phyloP scores from a whole-genome alignment of 352 stramenopile genomes.

The Aphanomyces invadans region DNA sequence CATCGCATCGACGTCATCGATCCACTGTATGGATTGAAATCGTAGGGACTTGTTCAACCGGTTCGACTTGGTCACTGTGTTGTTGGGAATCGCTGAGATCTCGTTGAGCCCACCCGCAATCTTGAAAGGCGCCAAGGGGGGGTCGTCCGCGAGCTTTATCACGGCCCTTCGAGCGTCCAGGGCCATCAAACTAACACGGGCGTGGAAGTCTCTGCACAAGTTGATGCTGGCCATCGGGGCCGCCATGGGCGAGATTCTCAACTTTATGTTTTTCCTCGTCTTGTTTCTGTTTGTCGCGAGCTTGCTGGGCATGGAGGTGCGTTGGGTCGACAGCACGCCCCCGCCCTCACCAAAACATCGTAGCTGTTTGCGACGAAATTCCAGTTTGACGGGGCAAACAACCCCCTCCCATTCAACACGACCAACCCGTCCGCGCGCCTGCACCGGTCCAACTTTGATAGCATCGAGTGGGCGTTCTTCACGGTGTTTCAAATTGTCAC shows the following conservation, averaged over 20 bases:
- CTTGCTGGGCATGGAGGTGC: constrained; percentile 35
- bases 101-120: constrained; percentile 61
- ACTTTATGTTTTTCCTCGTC: constrained; percentile 91
- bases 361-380: constrained; percentile 93
- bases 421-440: constrained; percentile 15
- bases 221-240: constrained; percentile 86
- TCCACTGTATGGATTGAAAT: background rate
- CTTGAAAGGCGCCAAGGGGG: constrained; percentile 36
- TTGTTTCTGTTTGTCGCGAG: constrained; percentile 95
- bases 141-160: constrained; percentile 57
- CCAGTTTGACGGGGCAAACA: constrained; percentile 66
- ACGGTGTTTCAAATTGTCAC: constrained; percentile 92
- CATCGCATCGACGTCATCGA: background rate
- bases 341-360: background rate
- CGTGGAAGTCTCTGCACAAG: constrained; percentile 88
- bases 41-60: constrained; percentile 62
- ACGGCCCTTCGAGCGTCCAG: constrained; percentile 87
- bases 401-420: constrained; percentile 14
- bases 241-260: constrained; percentile 88
- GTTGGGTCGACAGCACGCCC: background rate
- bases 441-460: constrained; percentile 82
- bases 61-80: constrained; percentile 84
- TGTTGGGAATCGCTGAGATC: constrained; percentile 62
- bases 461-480: constrained; percentile 61
- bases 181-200: constrained; percentile 91